Base-by-base conservation (phyloP, 2,329 filamentous ascomycete genomes). In the Cordyceps cicadae region DNA sequence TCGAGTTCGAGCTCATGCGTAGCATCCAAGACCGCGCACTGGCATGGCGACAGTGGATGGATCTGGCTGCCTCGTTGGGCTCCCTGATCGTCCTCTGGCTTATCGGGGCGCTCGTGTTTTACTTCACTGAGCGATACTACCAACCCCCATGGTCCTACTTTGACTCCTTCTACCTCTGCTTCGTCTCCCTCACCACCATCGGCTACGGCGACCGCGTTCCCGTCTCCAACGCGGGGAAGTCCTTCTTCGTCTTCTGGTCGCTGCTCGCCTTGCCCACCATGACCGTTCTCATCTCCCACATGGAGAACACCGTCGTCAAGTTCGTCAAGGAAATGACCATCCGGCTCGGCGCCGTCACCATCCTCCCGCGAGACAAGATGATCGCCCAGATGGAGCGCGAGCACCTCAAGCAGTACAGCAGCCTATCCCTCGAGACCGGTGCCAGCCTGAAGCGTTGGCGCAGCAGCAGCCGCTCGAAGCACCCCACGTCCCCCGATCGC, bases 231-330 rank as follows among this genome's bases (percentile, higher is more conserved):
- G 81, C 86, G 0, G 90, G 89, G 1, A 87, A 89, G 59, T 85
- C 89, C 0, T 96, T 96, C 71, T 97, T 96, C 67, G 89, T 97
- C n/a, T 87, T 96, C 60, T 97, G 92, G 92, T 90, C 87, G 15
- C 72, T 97, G 1, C 81, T 96, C 29, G 91, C 92, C 0, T 80
- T 96, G 3, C 92, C 92, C 0, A 92, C 89, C 2, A 92, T 92
- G 82, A 96, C 92, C 0, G 87, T 96, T 19, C 81, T 97, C 14
- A 89, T 95, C 64, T 88, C 86, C 12, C 89, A 92, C 65, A 88
- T 94, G 62, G 89, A 89, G 26, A 88, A 95, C 67, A 97, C 92
- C 0, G 82, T 96, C 21, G 87, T 96, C 51, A 85, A 83, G 66
- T 73, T 75, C 5, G 72, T 87, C 59, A 76, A 78, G 12, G 81